A percentile compares a stretch with the other conserved stretches of the same genome.
Evolutionary conservation across 1,284 basidiomycete genomes (phyloP).

Genomic region (Pholiota adiposa): DNA sequence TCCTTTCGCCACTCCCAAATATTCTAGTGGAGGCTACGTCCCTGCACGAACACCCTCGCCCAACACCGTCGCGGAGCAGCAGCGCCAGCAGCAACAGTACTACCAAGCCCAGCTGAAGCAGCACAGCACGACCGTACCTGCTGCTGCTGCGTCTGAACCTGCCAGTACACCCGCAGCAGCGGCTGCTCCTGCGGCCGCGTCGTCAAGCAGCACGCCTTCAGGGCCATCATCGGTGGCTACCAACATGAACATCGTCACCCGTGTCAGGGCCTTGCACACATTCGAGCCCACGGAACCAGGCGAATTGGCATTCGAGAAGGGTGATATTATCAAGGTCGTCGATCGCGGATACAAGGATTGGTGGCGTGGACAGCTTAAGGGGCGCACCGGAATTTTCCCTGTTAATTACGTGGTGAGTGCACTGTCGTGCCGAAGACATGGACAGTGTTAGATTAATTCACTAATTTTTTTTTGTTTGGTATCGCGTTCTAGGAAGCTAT

Average conservation of each 20-base stretch:
- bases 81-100: slow-evolving; percentile 25
- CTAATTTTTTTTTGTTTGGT: not conserved
- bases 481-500: slow-evolving; percentile 83
- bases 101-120: slow-evolving; percentile 19
- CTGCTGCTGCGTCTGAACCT: slow-evolving; percentile 5
- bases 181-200: slow-evolving; percentile 16
- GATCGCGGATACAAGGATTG: slow-evolving; percentile 97
- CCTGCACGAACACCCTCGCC: slow-evolving; percentile 48
- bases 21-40: slow-evolving; percentile 51
- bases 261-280: slow-evolving; percentile 90
- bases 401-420: slow-evolving; percentile 91
- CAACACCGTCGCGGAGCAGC: slow-evolving; percentile 21
- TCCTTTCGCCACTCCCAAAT: slow-evolving; percentile 32
- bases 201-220: slow-evolving; percentile 23
- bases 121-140: slow-evolving; percentile 10
- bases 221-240: slow-evolving; percentile 27
- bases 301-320: slow-evolving; percentile 91
- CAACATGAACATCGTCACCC: slow-evolving; percentile 61
- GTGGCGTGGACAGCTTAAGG: slow-evolving; percentile 96
- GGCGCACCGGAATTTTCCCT: slow-evolving; percentile 96
- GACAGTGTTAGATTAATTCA: not conserved
- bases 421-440: not conserved
- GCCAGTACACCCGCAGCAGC: slow-evolving; percentile 19
- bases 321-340: slow-evolving; percentile 95
- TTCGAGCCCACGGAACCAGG: slow-evolving; percentile 91